Percentiles rank a stretch among this genome's conserved stretches.
Evolutionary conservation across 2,329 filamentous ascomycete genomes (phyloP).

Genomic region (Diaporthe eres): DNA sequence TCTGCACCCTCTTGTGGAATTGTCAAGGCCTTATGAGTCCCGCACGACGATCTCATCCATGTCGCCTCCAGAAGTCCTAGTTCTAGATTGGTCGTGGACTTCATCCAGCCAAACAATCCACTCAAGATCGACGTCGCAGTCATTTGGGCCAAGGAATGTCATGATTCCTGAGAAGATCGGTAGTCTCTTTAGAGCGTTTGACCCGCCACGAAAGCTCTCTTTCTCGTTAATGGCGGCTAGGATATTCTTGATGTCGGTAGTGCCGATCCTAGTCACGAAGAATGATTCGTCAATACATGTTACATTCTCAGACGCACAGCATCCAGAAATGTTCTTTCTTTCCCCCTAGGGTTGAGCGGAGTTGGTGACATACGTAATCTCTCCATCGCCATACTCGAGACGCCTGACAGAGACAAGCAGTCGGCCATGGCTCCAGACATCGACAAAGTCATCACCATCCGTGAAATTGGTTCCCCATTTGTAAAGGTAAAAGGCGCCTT

Average conservation of each 20-base stretch:
- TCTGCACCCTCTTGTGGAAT: background rate
- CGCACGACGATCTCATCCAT: background rate
- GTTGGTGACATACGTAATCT: background rate
- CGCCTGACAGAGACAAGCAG: conserved; percentile 9
- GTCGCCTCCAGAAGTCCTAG: background rate
- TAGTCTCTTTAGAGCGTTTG: background rate
- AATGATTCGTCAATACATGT: too few species aligned
- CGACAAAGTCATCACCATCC: background rate
- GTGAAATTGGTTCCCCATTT: background rate
- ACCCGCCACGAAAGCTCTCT: background rate
- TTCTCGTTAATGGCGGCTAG: background rate
- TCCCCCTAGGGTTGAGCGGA: too few species aligned
- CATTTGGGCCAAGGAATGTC: background rate
- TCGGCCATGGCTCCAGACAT: conserved; percentile 6
- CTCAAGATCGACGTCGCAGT: background rate
- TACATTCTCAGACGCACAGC: too few species aligned
- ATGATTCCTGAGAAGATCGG: background rate
- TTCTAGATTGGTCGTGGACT: background rate
- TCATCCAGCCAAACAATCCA: conserved; percentile 1
- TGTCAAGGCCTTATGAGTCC: background rate
- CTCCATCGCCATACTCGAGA: background rate
- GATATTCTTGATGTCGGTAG: background rate
- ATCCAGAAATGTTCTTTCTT: too few species aligned
- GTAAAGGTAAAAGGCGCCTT: background rate
- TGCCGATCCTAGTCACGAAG: background rate